Base-by-base conservation (phyloP, 2,329 filamentous ascomycete species). In the Nectriaceae sp. region DNA sequence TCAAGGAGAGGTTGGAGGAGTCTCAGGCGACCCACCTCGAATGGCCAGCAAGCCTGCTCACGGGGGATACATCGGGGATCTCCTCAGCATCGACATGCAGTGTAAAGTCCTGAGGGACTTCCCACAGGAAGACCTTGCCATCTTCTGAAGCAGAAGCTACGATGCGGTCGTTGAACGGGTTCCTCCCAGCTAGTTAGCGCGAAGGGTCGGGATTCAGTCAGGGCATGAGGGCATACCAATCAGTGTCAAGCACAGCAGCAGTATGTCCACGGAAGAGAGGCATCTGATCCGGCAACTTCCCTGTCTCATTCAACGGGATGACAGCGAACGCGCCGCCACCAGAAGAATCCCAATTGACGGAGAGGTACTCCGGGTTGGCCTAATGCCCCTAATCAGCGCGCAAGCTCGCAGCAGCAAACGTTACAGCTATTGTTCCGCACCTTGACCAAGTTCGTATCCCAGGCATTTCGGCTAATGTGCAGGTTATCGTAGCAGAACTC, bases 401-500 rank as follows among this genome's bases (percentile, higher is more conserved):
- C 50, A 41, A 48, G 44, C 41, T 56, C 47, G 49, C 48, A n/a
- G n/a, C n/a, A n/a, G 26, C 43, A 22, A 44, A 49, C 31, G 21
- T 52, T 50, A 41, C 18, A 51, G 39, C 26, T 35, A 55, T 18
- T 37, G 46, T 47, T n/a, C n/a, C 79, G 70, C 72, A 95, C 91
- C 87, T 97, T 97, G 75, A 97, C 83, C 67, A 99, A 78, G 76
- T 99, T 99, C 65, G 92, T 97, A 73, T 99, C 94, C 94, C 94
- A 99, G 47, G 94, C 94, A 85, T 99, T 99, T 74, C 88, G 90
- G 67, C 91, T 97, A 73, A 99, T 90, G 70, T 90, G 90, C 61
- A 99, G 78, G 73, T 97, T 97, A 74, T 99, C 94, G 76, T 97
- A 99, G 79, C 92, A 97, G 82, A 90, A 89, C 72, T 99, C 94